Conservation (phyloP, 345 rosid genomes). For the Odontarrhena argentea region DNA sequence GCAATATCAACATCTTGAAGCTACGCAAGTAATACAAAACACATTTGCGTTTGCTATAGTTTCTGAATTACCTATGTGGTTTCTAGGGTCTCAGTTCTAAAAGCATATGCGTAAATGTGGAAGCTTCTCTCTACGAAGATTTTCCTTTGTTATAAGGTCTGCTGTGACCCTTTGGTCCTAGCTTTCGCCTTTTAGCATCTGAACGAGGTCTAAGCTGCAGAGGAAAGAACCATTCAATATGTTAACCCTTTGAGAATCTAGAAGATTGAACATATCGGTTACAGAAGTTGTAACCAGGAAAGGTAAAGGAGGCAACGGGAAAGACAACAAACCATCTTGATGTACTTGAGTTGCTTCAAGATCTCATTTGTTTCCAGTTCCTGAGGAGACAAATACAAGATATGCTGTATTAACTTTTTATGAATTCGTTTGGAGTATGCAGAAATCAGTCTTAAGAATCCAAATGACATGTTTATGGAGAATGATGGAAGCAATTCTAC, state of each 20-base stretch:
- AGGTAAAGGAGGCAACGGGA: constrained; percentile 18
- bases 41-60: constrained; percentile 4
- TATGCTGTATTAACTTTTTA: background rate
- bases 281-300: background rate
- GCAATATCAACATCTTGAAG: constrained; percentile 2
- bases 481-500: constrained; percentile 26
- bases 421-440: background rate
- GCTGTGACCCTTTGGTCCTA: constrained; percentile 21
- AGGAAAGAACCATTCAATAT: constrained; percentile 24
- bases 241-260: background rate
- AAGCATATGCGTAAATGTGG: constrained; percentile 2
- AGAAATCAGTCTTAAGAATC: constrained; percentile 1
- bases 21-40: constrained; percentile 1
- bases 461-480: constrained; percentile 8
- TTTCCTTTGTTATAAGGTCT: constrained; percentile 16
- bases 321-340: constrained; percentile 58
- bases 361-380: constrained; percentile 85
- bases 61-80: background rate
- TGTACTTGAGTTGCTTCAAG: constrained; percentile 74
- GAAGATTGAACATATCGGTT: background rate
- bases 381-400: constrained; percentile 48
- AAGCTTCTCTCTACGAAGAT: constrained; percentile 16
- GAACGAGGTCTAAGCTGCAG: constrained; percentile 65
- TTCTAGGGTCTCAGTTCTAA: constrained; percentile 15
- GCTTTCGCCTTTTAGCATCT: constrained; percentile 47